phyloP scores from a whole-genome alignment of 495 filamentous ascomycete species.

The Chaetomium cochliodes region DNA sequence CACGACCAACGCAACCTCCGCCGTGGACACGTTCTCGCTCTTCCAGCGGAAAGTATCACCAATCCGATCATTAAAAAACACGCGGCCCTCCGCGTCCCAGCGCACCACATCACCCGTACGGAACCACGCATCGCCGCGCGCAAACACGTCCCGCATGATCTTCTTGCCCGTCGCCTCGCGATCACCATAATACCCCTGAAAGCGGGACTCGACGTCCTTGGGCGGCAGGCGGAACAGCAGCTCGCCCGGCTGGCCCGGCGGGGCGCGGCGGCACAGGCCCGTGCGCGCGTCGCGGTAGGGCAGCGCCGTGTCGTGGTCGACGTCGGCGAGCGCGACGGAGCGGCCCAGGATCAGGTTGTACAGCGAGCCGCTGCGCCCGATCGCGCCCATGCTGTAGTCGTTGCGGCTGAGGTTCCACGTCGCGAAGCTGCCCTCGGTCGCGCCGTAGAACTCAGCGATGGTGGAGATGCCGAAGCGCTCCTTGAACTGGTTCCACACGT shows the following conservation, averaged over 20 bases:
- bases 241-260: slow-evolving; percentile 71
- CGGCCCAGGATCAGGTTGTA: slow-evolving; percentile 53
- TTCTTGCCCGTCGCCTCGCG: slow-evolving; percentile 70
- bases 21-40: slow-evolving; percentile 86
- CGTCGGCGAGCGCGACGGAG: slow-evolving; percentile 59
- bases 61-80: slow-evolving; percentile 86
- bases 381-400: slow-evolving; percentile 71
- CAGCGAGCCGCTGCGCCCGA: slow-evolving; percentile 73
- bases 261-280: slow-evolving; percentile 63
- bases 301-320: slow-evolving; percentile 69
- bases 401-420: slow-evolving; percentile 77
- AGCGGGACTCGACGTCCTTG: slow-evolving; percentile 59
- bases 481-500: slow-evolving; percentile 88
- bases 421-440: slow-evolving; percentile 75
- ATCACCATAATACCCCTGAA: slow-evolving; percentile 89
- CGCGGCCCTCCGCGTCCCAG: slow-evolving; percentile 67
- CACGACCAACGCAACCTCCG: slow-evolving; percentile 74
- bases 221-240: slow-evolving; percentile 72
- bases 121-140: slow-evolving; percentile 83
- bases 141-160: slow-evolving; percentile 73
- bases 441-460: slow-evolving; percentile 85
- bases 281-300: slow-evolving; percentile 71
- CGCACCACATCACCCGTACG: slow-evolving; percentile 80
- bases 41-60: slow-evolving; percentile 98
- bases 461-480: slow-evolving; percentile 78